These are phyloP conservation scores for Epichloe gansuensis DNA, from an alignment of 2,329 filamentous ascomycete genomes.

Conservation along the genomic window DNA sequence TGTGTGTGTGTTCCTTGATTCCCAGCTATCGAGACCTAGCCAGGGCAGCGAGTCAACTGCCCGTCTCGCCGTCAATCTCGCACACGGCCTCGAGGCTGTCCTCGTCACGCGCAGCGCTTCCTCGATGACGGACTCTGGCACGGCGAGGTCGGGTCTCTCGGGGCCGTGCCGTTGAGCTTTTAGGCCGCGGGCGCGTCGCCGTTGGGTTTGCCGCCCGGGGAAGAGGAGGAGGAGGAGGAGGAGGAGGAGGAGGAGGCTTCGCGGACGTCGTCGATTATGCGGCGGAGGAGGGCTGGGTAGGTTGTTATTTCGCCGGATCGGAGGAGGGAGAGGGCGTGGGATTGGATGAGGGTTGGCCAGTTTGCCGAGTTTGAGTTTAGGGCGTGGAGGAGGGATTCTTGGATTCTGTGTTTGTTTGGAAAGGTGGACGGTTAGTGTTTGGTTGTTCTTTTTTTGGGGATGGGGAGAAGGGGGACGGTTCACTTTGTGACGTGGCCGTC, in stretches of 20 bases:
- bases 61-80: constrained; percentile 22
- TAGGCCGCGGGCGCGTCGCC: constrained; percentile 13
- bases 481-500: constrained; percentile 50
- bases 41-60: constrained; percentile 5
- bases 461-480: constrained; percentile 8
- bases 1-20: background rate
- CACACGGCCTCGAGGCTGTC: constrained; percentile 44
- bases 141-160: constrained; percentile 32
- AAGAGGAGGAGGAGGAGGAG: constrained; percentile 9
- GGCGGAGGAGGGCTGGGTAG: constrained; percentile 48
- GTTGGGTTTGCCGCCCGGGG: constrained; percentile 23
- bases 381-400: constrained; percentile 50
- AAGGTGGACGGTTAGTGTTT: background rate
- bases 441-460: background rate
- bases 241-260: constrained; percentile 27
- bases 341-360: constrained; percentile 50
- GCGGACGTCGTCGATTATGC: constrained; percentile 50
- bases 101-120: constrained; percentile 48
- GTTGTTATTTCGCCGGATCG: constrained; percentile 47
- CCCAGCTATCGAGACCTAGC: background rate
- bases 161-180: constrained; percentile 16
- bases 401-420: constrained; percentile 34
- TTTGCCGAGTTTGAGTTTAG: constrained; percentile 47
- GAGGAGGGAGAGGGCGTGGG: constrained; percentile 47
- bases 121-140: constrained; percentile 48